Conservation (phyloP, 2,329 filamentous ascomycete species). For the Aureobasidium sp. region DNA sequence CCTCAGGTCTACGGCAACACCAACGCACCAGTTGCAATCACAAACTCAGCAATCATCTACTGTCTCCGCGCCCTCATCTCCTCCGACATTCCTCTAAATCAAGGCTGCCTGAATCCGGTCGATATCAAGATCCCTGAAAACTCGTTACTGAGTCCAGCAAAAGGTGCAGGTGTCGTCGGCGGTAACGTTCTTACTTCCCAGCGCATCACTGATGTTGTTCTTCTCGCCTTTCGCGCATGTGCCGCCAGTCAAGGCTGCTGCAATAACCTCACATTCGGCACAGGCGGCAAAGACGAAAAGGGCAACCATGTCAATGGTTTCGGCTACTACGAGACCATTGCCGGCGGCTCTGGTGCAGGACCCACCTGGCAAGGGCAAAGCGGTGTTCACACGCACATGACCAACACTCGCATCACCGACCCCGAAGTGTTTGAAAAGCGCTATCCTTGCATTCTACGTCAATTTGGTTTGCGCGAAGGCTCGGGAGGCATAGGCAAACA, state of each 20-base stretch:
- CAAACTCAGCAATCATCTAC: constrained; percentile 64
- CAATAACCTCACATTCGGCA: constrained; percentile 74
- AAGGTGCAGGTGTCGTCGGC: constrained; percentile 66
- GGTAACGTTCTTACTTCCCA: constrained; percentile 69
- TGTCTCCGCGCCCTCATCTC: constrained; percentile 7
- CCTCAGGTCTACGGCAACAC: constrained; percentile 18
- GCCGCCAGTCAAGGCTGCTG: constrained; percentile 68
- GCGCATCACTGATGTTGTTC: constrained; percentile 68
- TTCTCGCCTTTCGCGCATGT: constrained; percentile 65
- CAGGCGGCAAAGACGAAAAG: constrained; percentile 53
- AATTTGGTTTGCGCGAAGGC: constrained; percentile 54
- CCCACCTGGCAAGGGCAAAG: constrained; percentile 61
- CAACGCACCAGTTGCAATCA: constrained; percentile 69
- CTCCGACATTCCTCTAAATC: constrained; percentile 72
- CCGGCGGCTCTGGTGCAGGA: constrained; percentile 63
- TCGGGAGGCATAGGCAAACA: constrained; percentile 56
- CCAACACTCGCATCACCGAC: constrained; percentile 71
- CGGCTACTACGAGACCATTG: constrained; percentile 75
- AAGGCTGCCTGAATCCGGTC: constrained; percentile 69
- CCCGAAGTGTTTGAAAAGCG: constrained; percentile 65
- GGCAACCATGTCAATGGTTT: constrained; percentile 56
- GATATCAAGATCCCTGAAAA: constrained; percentile 60
- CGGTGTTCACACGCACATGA: constrained; percentile 70
- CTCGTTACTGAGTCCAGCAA: constrained; percentile 62
- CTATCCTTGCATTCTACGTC: constrained; percentile 60